These are phyloP conservation scores for Hypoxylon sp. DNA, from an alignment of 2,329 filamentous ascomycete species.

Conservation along the genomic window DNA sequence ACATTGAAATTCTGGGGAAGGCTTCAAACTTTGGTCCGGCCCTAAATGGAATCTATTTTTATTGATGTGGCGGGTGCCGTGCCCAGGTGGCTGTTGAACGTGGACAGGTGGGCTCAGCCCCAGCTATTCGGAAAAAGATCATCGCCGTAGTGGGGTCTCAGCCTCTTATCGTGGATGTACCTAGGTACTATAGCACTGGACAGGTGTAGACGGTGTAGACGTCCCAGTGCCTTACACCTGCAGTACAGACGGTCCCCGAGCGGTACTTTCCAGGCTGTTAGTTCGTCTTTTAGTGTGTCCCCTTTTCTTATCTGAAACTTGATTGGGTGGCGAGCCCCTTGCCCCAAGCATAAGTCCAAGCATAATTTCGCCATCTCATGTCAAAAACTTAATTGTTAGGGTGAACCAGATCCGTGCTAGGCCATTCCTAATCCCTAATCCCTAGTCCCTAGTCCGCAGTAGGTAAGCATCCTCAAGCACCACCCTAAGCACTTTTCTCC, in stretches of 20 bases:
- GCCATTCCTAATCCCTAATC: neutral
- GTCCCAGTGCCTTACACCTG: neutral
- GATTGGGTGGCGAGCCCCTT: slow-evolving; percentile 26
- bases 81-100: neutral
- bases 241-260: neutral
- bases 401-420: slow-evolving; percentile 16
- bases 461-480: neutral
- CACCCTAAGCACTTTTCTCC: slow-evolving; percentile 24
- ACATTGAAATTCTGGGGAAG: slow-evolving; percentile 26
- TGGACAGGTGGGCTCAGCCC: slow-evolving; percentile 9
- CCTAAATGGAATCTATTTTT: slow-evolving; percentile 21
- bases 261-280: slow-evolving; percentile 1
- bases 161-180: slow-evolving; percentile 11
- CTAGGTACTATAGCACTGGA: neutral
- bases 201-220: neutral
- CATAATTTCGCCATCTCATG: slow-evolving; percentile 29
- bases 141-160: slow-evolving; percentile 9
- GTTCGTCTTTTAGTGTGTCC: slow-evolving; percentile 26
- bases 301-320: slow-evolving; percentile 21
- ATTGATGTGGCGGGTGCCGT: neutral
- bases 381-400: slow-evolving; percentile 21
- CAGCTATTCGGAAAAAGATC: slow-evolving; percentile 20
- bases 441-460: too few relatives aligned
- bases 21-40: slow-evolving; percentile 8
- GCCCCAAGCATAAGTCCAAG: slow-evolving; percentile 20